Evolutionary conservation across 129 eudicot species (phyloP).

Genomic region (Flaveria sonorensis): DNA sequence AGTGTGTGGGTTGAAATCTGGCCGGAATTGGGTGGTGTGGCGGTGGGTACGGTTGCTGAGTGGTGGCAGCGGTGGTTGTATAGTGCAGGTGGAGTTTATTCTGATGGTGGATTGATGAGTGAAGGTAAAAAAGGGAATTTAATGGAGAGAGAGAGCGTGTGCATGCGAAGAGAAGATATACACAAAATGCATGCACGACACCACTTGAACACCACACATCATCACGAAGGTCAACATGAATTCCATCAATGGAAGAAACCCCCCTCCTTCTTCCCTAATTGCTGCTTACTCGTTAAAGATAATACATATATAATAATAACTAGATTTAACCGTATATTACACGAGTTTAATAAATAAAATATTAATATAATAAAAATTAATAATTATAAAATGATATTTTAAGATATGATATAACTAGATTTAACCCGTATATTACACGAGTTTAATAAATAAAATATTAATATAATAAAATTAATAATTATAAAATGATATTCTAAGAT

Average conservation of each 20-base stretch:
- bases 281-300: no score
- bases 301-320: no score
- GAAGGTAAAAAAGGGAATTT: slow-evolving; percentile 14
- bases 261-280: neutral
- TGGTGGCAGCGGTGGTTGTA: slow-evolving; percentile 34
- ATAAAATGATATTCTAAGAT: no score
- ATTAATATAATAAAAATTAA: no score
- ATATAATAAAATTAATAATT: no score
- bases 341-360: no score
- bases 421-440: no score
- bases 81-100: slow-evolving; percentile 24
- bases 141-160: slow-evolving; percentile 45
- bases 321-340: no score
- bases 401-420: no score
- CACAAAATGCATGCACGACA: slow-evolving; percentile 87
- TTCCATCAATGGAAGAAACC: slow-evolving; percentile 42
- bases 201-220: slow-evolving; percentile 10
- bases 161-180: slow-evolving; percentile 61
- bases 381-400: no score
- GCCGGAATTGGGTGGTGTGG: slow-evolving; percentile 16
- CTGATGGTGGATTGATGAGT: slow-evolving; percentile 25
- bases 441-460: no score
- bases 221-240: slow-evolving; percentile 22
- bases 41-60: slow-evolving; percentile 6
- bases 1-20: neutral